phyloP scores from a whole-genome alignment of 345 rosid genomes.

The Arabidopsis arenosa region DNA sequence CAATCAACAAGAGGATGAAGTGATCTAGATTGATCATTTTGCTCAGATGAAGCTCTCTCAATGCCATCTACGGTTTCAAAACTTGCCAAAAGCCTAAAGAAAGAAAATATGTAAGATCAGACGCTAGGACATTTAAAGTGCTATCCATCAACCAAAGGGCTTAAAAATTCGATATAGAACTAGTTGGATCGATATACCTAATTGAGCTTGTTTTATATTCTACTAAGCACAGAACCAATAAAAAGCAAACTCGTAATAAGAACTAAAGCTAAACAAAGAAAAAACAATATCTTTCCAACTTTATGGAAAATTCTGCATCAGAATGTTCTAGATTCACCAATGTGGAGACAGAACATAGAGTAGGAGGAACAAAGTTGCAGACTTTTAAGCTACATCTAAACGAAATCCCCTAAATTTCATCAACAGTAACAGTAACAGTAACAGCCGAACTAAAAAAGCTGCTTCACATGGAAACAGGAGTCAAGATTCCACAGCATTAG shows the following conservation, averaged over 20 bases:
- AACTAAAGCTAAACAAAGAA: background rate
- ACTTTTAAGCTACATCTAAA: background rate
- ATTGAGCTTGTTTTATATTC: background rate
- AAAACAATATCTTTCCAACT: slow-evolving; percentile 9
- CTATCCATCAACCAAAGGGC: background rate
- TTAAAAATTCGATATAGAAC: background rate
- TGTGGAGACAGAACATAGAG: slow-evolving; percentile 9
- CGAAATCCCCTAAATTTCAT: slow-evolving; percentile 17
- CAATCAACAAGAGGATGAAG: slow-evolving; percentile 67
- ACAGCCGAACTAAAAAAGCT: slow-evolving; percentile 32
- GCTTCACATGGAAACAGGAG: slow-evolving; percentile 52
- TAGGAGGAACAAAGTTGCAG: slow-evolving; percentile 14
- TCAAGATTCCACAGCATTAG: slow-evolving; percentile 49
- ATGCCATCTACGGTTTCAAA: slow-evolving; percentile 53
- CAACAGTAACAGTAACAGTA: slow-evolving; percentile 12
- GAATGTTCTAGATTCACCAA: slow-evolving; percentile 39
- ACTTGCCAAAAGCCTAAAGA: slow-evolving; percentile 63
- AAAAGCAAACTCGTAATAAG: background rate
- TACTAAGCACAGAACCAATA: slow-evolving; percentile 15
- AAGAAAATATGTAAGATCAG: slow-evolving; percentile 1
- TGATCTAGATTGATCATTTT: slow-evolving; percentile 46
- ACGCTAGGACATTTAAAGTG: background rate
- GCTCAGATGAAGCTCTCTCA: slow-evolving; percentile 46
- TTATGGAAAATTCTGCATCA: slow-evolving; percentile 22
- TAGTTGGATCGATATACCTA: background rate